Evolutionary conservation across 2,329 filamentous ascomycete genomes (phyloP).

Genomic region (Phaeomoniella chlamydospora): DNA sequence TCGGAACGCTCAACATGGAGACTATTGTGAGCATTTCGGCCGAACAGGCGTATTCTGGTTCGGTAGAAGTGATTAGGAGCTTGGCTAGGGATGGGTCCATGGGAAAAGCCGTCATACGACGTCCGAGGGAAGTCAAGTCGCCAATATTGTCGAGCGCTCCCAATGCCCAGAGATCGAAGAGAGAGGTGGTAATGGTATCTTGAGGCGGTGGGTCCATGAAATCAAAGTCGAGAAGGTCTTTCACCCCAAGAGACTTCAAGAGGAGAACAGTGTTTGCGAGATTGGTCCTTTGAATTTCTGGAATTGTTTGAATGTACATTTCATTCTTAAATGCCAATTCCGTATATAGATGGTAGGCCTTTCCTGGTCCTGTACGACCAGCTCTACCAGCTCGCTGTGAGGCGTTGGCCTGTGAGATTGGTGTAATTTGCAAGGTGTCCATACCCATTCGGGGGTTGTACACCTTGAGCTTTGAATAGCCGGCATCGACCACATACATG

Average conservation of each 20-base stretch:
- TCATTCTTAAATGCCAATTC: constrained; percentile 93
- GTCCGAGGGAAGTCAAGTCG: constrained; percentile 73
- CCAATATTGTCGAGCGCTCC: constrained; percentile 89
- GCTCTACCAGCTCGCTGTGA: constrained; percentile 87
- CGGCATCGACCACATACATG: constrained; percentile 95
- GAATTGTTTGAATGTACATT: constrained; percentile 91
- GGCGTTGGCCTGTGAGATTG: constrained; percentile 91
- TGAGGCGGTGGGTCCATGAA: constrained; percentile 98
- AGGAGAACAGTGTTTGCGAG: constrained; percentile 72
- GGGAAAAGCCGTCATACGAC: constrained; percentile 91
- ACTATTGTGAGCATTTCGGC: constrained; percentile 98
- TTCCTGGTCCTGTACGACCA: constrained; percentile 86
- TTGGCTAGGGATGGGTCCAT: constrained; percentile 97
- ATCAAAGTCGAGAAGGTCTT: constrained; percentile 84
- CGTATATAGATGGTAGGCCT: constrained; percentile 86
- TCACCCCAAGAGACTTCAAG: constrained; percentile 80
- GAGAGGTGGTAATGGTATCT: constrained; percentile 90
- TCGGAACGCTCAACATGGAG: constrained; percentile 92
- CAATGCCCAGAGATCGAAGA: constrained; percentile 94
- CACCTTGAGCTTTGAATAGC: constrained; percentile 94
- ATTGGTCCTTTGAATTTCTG: constrained; percentile 92
- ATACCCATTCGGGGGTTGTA: constrained; percentile 99
- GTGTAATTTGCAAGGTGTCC: constrained; percentile 96
- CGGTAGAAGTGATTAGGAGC: constrained; percentile 77
- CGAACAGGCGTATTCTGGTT: constrained; percentile 62